These are phyloP conservation scores for Nannochloris sp. DNA, from an alignment of 139 green algal species.

Conservation along the genomic window DNA sequence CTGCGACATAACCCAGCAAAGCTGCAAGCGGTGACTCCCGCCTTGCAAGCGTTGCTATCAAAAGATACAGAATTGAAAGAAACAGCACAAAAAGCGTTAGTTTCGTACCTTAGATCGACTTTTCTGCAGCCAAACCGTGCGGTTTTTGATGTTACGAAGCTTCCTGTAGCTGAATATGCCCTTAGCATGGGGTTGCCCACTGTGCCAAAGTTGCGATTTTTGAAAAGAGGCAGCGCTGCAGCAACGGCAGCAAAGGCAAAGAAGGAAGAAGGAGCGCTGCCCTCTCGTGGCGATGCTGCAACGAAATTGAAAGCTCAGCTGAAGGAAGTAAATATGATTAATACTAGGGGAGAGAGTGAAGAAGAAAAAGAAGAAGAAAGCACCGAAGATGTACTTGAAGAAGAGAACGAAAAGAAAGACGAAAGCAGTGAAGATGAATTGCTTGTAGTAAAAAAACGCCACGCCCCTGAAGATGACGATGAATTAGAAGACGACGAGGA, in stretches of 20 bases:
- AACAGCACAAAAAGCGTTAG: conserved; percentile 73
- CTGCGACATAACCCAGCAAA: conserved; percentile 77
- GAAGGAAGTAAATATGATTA: not conserved
- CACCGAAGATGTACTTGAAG: not conserved
- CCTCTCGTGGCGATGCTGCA: not conserved
- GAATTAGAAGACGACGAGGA: not conserved
- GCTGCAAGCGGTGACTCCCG: conserved; percentile 55
- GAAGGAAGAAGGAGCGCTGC: not conserved
- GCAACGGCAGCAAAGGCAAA: conserved; percentile 9
- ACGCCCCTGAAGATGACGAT: not conserved
- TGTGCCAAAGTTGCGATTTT: conserved; percentile 76
- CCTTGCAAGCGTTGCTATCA: conserved; percentile 75
- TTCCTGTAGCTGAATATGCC: conserved; percentile 70
- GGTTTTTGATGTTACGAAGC: conserved; percentile 70
- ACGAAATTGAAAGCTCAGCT: not conserved
- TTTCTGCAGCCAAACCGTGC: conserved; percentile 75
- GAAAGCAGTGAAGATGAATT: conserved; percentile 32
- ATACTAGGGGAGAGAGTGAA: conserved; percentile 2
- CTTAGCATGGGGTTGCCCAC: conserved; percentile 70
- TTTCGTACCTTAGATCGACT: conserved; percentile 82
- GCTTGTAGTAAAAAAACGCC: conserved; percentile 35
- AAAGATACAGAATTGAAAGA: conserved; percentile 86
- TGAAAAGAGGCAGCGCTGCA: conserved; percentile 36
- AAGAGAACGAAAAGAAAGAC: not conserved
- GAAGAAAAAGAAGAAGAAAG: conserved; percentile 4